These are phyloP conservation scores for Venturia pyrina DNA, from an alignment of 2,329 filamentous ascomycete genomes.

Conservation along the genomic window DNA sequence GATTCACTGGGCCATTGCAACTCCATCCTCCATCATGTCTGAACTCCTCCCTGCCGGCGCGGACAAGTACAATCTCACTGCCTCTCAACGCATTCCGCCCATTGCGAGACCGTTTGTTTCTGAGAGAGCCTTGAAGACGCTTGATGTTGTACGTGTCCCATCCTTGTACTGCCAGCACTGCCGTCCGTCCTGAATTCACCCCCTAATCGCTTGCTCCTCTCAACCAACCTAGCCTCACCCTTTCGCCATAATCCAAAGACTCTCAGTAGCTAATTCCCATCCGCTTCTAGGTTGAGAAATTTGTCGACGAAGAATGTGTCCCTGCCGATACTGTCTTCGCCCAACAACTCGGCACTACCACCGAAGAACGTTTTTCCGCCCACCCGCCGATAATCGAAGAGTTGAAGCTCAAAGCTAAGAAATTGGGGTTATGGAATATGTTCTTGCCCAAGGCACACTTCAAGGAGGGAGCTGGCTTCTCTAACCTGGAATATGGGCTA, in stretches of 20 bases:
- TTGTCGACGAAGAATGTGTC: conserved; percentile 85
- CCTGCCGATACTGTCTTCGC: conserved; percentile 68
- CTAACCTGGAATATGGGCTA: conserved; percentile 90
- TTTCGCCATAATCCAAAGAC: background rate
- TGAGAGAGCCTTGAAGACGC: conserved; percentile 13
- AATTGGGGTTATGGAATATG: conserved; percentile 94
- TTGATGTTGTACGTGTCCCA: conserved; percentile 13
- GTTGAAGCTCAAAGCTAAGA: conserved; percentile 72
- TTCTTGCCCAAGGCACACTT: conserved; percentile 94
- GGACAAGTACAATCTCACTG: conserved; percentile 10
- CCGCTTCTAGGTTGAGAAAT: conserved; percentile 65
- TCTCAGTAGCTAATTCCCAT: background rate
- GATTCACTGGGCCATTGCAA: background rate
- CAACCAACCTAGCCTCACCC: background rate
- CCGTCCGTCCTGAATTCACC: background rate
- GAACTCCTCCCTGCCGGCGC: background rate
- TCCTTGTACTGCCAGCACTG: background rate
- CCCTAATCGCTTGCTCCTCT: background rate
- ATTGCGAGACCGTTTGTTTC: conserved; percentile 12
- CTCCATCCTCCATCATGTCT: background rate
- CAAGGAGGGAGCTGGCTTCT: conserved; percentile 87
- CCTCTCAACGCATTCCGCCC: conserved; percentile 13
- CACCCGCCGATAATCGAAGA: conserved; percentile 80
- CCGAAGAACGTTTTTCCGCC: conserved; percentile 61
- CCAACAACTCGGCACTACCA: conserved; percentile 36